phyloP scores from a whole-genome alignment of 495 filamentous ascomycete genomes.

The Talaromyces stipitatus region DNA sequence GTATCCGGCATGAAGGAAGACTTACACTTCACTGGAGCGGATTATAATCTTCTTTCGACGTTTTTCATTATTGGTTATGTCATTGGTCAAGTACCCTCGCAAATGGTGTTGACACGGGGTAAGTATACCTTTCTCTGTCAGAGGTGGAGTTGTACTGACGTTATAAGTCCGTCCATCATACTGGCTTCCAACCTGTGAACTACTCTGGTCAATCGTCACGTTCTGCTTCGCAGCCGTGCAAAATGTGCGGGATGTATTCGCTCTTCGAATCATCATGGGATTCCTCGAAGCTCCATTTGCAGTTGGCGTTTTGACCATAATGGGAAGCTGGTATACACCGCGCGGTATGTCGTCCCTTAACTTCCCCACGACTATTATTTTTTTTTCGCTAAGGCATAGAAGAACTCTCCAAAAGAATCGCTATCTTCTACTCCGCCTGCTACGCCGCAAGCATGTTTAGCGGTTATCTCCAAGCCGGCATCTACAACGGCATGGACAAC shows the following conservation, averaged over 20 bases:
- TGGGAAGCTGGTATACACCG: slow-evolving; percentile 10
- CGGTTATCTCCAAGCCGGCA: slow-evolving; percentile 25
- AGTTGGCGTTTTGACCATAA: slow-evolving; percentile 3
- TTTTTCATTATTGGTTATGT: slow-evolving; percentile 50
- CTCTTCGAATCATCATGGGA: slow-evolving; percentile 6
- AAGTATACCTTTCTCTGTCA: neutral
- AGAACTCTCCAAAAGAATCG: slow-evolving; percentile 41
- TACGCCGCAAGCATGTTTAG: slow-evolving; percentile 29
- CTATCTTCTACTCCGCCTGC: slow-evolving; percentile 29
- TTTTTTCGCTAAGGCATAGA: neutral
- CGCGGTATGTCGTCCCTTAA: neutral
- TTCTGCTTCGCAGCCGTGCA: slow-evolving; percentile 19
- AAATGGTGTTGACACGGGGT: slow-evolving; percentile 36
- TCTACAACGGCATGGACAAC: slow-evolving; percentile 41
- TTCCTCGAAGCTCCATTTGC: slow-evolving; percentile 6
- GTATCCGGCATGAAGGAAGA: slow-evolving; percentile 52
- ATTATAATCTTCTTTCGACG: slow-evolving; percentile 30
- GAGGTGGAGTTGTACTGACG: neutral
- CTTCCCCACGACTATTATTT: neutral
- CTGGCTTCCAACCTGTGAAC: slow-evolving; percentile 30
- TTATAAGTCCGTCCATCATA: slow-evolving; percentile 14
- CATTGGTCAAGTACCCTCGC: slow-evolving; percentile 47
- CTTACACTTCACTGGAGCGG: slow-evolving; percentile 39
- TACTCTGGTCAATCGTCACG: slow-evolving; percentile 31
- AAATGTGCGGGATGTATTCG: slow-evolving; percentile 26